Evolutionary conservation across 768 basidiomycete genomes (phyloP).

Genomic region (Naganishia onofrii): DNA sequence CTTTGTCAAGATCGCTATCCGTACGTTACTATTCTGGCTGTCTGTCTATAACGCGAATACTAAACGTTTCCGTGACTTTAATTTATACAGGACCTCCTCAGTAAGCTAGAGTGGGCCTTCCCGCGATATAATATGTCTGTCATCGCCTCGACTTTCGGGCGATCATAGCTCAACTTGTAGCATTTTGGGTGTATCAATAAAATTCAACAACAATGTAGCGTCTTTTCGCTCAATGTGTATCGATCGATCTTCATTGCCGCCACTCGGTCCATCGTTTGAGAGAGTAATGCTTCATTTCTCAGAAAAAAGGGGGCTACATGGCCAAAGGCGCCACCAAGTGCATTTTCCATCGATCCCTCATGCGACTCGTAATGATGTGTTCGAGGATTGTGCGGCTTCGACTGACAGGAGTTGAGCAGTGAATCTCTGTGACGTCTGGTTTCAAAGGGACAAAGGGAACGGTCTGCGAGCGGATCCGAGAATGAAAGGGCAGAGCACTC

Average conservation of each 20-base stretch:
- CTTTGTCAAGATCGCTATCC: constrained; percentile 24
- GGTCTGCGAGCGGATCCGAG: no score
- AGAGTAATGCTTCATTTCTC: no score
- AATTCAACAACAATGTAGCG: not conserved
- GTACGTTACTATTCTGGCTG: no score
- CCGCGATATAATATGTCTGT: not conserved
- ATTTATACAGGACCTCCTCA: constrained; percentile 10
- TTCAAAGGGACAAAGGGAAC: constrained; percentile 3
- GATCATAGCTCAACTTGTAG: constrained; percentile 4
- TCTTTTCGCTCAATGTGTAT: not conserved
- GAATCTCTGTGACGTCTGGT: not conserved
- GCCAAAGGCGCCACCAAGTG: no score
- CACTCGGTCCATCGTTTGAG: no score
- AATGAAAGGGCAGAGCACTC: not conserved
- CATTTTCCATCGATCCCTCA: no score
- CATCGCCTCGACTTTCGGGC: not conserved
- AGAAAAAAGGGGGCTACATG: no score
- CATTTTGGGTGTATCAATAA: constrained; percentile 7
- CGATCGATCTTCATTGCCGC: not conserved
- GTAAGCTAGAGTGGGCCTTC: not conserved
- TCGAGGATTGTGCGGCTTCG: not conserved
- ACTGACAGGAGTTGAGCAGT: not conserved
- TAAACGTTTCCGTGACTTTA: not conserved
- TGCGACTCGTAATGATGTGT: no score
- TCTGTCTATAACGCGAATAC: not conserved